Base-by-base conservation (phyloP, 495 filamentous ascomycete genomes). In the Aeminium ludgeri region DNA sequence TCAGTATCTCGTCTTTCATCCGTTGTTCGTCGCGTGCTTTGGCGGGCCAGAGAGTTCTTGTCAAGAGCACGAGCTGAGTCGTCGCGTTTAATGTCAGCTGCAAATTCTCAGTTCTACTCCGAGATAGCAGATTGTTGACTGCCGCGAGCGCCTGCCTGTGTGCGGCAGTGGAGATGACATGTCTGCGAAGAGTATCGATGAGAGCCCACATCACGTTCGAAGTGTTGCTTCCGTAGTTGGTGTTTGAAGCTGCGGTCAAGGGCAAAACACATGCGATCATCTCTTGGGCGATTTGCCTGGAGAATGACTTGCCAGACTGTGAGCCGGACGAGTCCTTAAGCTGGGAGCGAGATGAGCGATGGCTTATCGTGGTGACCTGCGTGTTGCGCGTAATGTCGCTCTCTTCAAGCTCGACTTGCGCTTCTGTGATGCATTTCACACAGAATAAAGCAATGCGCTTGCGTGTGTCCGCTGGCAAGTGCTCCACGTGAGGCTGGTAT, bases 401-500 rank as follows among this genome's bases (percentile, higher is more conserved):
- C 10, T 40, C 46, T 7, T 34, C 25, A 1, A 30, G 1, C 15
- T 46, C 36, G 11, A 6, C n/a, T 1, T 50, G 44, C 8, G 44
- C 28, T 1, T 34, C 31, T 6, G 45, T 60, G 30, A 73, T 60
- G 5, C 59, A 60, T 30, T 73, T 54, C 28, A 74, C 41, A 51
- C 79, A 86, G 50, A 92, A 91, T 32, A 74, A 64, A 2, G 77
- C 66, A 20, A 74, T 61, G 10, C 64, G 65, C 28, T 73, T 60
- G 86, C 89, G 94, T 38, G 74, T 69, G 6, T 74, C 62, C 35
- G 59, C 58, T 12, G 64, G 58, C 7, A 96, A 63, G 50, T 82
- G 78, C 56, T 99, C 89, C 13, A 78, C 73, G 57, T 84, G 83
- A 29, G 81, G 70, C 18, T 71, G 67, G 51, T 76, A 72, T 33